Conservation (phyloP, 2,329 filamentous ascomycete species). For the Paraphaeosphaeria minitans region DNA sequence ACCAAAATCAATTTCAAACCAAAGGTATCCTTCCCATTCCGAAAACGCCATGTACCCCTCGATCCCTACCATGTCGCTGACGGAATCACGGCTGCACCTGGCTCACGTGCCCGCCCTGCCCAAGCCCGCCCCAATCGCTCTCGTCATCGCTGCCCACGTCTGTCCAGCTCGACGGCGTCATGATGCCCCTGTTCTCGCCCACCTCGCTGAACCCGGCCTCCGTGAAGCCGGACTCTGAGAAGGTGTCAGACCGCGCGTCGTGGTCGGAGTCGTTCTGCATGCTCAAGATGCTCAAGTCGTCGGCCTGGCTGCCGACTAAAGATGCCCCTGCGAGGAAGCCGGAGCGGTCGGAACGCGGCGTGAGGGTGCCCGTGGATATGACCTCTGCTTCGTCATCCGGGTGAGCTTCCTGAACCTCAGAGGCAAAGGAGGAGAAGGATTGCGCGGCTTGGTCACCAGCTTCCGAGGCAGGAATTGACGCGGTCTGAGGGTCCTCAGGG, state of each 20-base stretch:
- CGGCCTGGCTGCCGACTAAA: slow-evolving; percentile 35
- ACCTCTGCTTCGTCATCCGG: slow-evolving; percentile 33
- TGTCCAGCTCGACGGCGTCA: slow-evolving; percentile 48
- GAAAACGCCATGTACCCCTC: slow-evolving; percentile 1
- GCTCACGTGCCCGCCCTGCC: slow-evolving; percentile 32
- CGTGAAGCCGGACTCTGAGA: slow-evolving; percentile 43
- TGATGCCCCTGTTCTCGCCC: slow-evolving; percentile 32
- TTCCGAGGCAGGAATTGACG: slow-evolving; percentile 26
- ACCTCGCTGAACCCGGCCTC: slow-evolving; percentile 44
- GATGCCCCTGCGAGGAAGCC: slow-evolving; percentile 33
- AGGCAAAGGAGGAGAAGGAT: slow-evolving; percentile 46
- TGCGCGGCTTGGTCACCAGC: slow-evolving; percentile 31
- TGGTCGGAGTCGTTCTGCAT: slow-evolving; percentile 43
- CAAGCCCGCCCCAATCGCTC: slow-evolving; percentile 44
- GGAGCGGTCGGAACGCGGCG: slow-evolving; percentile 45
- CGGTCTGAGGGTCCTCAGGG: slow-evolving; percentile 26
- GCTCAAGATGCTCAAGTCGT: slow-evolving; percentile 43
- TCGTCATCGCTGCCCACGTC: slow-evolving; percentile 49
- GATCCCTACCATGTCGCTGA: not conserved
- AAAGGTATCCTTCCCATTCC: slow-evolving; percentile 10
- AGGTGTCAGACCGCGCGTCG: slow-evolving; percentile 42
- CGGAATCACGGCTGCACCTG: slow-evolving; percentile 33
- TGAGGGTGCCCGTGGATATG: slow-evolving; percentile 45
- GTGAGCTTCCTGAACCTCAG: slow-evolving; percentile 18
- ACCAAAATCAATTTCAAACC: slow-evolving; percentile 5